Evolutionary conservation across 768 basidiomycete genomes (phyloP).

Genomic region (Trametes gibbosa): DNA sequence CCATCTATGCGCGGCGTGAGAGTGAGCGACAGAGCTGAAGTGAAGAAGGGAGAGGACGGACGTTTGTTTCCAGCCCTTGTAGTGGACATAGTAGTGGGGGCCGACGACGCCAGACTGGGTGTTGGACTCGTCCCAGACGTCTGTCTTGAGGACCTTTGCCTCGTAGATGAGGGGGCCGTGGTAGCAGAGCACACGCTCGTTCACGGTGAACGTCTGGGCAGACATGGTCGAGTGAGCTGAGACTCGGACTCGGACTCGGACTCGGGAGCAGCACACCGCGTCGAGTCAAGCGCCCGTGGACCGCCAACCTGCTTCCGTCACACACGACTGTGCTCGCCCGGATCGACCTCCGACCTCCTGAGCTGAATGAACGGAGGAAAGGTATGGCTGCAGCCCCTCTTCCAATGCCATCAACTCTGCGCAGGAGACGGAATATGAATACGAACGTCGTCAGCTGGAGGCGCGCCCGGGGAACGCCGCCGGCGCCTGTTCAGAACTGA

Average conservation of each 20-base stretch:
- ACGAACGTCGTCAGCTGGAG: no score
- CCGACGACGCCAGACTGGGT: slow-evolving; percentile 62
- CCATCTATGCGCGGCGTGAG: slow-evolving; percentile 55
- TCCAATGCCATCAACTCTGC: no score
- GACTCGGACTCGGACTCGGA: not conserved
- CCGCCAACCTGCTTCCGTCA: not conserved
- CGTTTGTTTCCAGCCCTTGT: slow-evolving; percentile 99
- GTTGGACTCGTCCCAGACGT: slow-evolving; percentile 61
- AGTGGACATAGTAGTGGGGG: slow-evolving; percentile 92
- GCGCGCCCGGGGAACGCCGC: no score
- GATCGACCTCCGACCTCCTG: no score
- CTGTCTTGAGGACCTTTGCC: slow-evolving; percentile 79
- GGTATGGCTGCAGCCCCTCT: no score
- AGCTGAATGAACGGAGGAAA: no score
- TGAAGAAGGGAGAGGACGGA: slow-evolving; percentile 36
- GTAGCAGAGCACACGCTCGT: slow-evolving; percentile 88
- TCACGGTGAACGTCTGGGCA: slow-evolving; percentile 27
- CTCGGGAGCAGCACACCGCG: not conserved
- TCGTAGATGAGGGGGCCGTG: slow-evolving; percentile 96
- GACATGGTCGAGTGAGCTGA: slow-evolving; percentile 2
- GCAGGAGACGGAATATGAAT: no score
- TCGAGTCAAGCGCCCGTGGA: not conserved
- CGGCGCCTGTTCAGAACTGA: slow-evolving; percentile 1
- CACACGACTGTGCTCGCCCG: not conserved
- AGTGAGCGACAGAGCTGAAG: not conserved